phyloP scores from a whole-genome alignment of 1,284 basidiomycete species.

The Trametes pubescens region DNA sequence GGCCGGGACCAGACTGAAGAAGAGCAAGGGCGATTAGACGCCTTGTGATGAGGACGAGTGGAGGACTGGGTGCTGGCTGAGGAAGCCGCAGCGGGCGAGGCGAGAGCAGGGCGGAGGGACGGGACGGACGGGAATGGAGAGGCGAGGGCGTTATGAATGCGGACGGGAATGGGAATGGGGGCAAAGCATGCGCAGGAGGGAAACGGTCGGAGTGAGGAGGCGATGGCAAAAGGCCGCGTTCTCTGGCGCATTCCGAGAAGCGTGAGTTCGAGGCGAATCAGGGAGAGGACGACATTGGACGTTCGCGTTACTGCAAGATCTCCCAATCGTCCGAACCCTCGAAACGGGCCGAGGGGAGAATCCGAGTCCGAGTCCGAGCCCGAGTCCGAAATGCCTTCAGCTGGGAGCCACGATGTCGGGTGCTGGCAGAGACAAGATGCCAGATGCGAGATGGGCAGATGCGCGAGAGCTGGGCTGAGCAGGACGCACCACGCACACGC shows the following conservation, averaged over 20 bases:
- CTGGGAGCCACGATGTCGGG: not conserved
- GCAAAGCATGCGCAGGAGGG: slow-evolving; percentile 16
- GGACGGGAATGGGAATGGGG: slow-evolving; percentile 13
- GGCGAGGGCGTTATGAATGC: slow-evolving; percentile 19
- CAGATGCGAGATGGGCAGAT: slow-evolving; percentile 1
- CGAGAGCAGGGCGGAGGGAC: slow-evolving; percentile 11
- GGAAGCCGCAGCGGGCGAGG: slow-evolving; percentile 1
- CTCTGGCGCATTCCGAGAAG: slow-evolving; percentile 29
- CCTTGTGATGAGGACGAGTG: slow-evolving; percentile 4
- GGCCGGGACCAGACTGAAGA: not conserved
- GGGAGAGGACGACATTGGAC: slow-evolving; percentile 18
- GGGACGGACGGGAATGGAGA: slow-evolving; percentile 13
- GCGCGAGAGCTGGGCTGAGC: not conserved
- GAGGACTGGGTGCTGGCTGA: slow-evolving; percentile 1
- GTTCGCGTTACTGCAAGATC: slow-evolving; percentile 10
- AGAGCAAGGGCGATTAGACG: slow-evolving; percentile 13
- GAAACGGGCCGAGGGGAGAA: slow-evolving; percentile 23
- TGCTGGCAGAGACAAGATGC: not conserved
- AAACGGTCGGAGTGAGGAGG: slow-evolving; percentile 17
- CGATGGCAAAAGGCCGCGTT: slow-evolving; percentile 25
- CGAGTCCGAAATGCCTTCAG: not conserved
- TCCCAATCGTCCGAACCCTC: slow-evolving; percentile 13
- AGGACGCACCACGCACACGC: slow-evolving; percentile 2
- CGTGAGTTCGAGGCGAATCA: slow-evolving; percentile 17
- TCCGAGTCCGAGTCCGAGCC: slow-evolving; percentile 16